Evolutionary conservation across 2,329 filamentous ascomycete species (phyloP).

Genomic region (Hypoxylon sp.): DNA sequence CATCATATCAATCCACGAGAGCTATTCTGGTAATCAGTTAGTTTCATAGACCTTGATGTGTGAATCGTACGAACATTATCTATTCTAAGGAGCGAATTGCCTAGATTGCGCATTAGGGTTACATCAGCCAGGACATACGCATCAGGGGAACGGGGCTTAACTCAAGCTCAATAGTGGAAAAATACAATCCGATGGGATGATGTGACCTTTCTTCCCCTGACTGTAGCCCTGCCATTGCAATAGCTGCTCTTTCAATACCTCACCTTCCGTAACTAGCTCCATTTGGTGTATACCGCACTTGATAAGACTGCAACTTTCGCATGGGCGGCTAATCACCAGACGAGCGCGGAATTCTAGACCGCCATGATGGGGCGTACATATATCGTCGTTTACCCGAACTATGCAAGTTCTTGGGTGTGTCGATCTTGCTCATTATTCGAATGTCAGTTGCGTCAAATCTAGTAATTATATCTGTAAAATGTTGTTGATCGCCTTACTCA

Average conservation of each 20-base stretch:
- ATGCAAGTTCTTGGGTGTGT: slow-evolving; percentile 1
- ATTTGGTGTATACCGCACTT: slow-evolving; percentile 16
- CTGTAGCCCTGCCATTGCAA: too few species aligned
- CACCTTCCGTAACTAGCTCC: slow-evolving; percentile 1
- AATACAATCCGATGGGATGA: slow-evolving; percentile 30
- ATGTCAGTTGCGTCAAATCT: not conserved
- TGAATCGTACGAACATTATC: too few species aligned
- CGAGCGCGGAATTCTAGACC: slow-evolving; percentile 11
- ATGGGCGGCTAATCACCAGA: not conserved
- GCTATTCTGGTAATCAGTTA: too few species aligned
- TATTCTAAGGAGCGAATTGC: too few species aligned
- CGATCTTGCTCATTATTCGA: not conserved
- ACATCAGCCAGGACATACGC: too few species aligned
- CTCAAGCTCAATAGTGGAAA: slow-evolving; percentile 34
- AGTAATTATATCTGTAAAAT: slow-evolving; percentile 9
- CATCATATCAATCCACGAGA: too few species aligned
- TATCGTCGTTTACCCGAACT: slow-evolving; percentile 17
- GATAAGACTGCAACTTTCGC: slow-evolving; percentile 1
- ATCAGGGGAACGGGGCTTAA: not conserved
- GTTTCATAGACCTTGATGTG: too few species aligned
- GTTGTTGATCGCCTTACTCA: slow-evolving; percentile 30
- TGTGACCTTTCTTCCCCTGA: slow-evolving; percentile 8
- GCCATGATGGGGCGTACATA: slow-evolving; percentile 12
- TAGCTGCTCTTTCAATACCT: not conserved
- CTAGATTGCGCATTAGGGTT: too few species aligned